A percentile compares a stretch with the other conserved stretches of the same genome.
phyloP scores from a whole-genome alignment of 2,329 filamentous ascomycete species.

The Phialophora chinensis region DNA sequence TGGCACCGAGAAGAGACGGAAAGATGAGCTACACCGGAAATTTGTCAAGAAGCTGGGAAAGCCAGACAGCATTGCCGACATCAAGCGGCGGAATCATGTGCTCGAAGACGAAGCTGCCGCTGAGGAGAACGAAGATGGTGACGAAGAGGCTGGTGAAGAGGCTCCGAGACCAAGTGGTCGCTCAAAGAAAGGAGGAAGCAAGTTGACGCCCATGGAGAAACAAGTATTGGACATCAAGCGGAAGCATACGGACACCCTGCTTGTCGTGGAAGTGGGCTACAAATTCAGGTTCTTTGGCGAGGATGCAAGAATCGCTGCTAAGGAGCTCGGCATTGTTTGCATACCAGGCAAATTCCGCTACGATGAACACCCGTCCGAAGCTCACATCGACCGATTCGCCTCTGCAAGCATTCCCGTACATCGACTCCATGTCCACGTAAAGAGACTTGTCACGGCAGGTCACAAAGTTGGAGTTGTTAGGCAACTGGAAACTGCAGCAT shows the following conservation, averaged over 20 bases:
- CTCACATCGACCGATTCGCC: slow-evolving; percentile 88
- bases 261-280: slow-evolving; percentile 95
- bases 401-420: slow-evolving; percentile 96
- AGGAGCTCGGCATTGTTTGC: slow-evolving; percentile 91
- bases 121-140: slow-evolving; percentile 63
- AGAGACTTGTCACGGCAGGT: slow-evolving; percentile 86
- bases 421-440: slow-evolving; percentile 88
- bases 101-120: slow-evolving; percentile 60
- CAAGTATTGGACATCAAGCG: slow-evolving; percentile 94
- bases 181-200: slow-evolving; percentile 75
- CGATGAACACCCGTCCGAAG: slow-evolving; percentile 91
- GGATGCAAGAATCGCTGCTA: slow-evolving; percentile 86
- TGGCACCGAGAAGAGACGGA: slow-evolving; percentile 61
- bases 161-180: slow-evolving; percentile 52
- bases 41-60: slow-evolving; percentile 91
- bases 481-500: slow-evolving; percentile 90
- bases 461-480: slow-evolving; percentile 96
- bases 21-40: slow-evolving; percentile 75
- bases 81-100: slow-evolving; percentile 65
- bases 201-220: slow-evolving; percentile 91
- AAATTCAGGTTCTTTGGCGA: slow-evolving; percentile 98
- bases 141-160: slow-evolving; percentile 61
- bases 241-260: slow-evolving; percentile 84
- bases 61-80: slow-evolving; percentile 76
- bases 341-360: slow-evolving; percentile 95